Base-by-base conservation (phyloP, 768 basidiomycete genomes). In the Obba rivulosa region DNA sequence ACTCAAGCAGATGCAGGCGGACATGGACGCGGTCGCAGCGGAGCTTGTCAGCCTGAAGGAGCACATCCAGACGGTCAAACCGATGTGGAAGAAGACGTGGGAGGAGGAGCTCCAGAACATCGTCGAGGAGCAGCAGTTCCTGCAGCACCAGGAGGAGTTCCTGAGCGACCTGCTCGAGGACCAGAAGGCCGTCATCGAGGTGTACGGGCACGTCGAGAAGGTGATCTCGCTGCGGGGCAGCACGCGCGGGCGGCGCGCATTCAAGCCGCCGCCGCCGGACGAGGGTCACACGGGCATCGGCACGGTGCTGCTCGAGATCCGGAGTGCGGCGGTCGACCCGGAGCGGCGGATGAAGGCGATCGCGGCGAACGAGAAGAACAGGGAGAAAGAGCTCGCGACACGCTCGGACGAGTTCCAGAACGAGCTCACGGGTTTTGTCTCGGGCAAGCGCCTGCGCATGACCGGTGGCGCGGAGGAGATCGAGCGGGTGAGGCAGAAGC, bases 81-180 rank as follows among this genome's bases (percentile, higher is more conserved):
- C 95, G 37, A 91, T 90, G 79, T 99, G 95, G 95, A 90, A 94
- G 75, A 92, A 94, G 77, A 97, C 93, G 17, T 99, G 95, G 95
- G 88, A 90, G 60, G 84, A 91, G 62, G 95, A 99, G 69, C 65
- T 99, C 62, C 87, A 92, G 73, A 91, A 92, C 55, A 93, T 99
- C 48, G 87, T 97, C 49, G 93, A 96, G 64, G 95, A 99, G 65
- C 94, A 99, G 63, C 89, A 93, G 57, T 88, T 96, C 72, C 70
- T 97, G 51, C 81, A 80, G 8, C 89, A 96, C 61, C 94, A 97
- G 65, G 90, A 94, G 62, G 92, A 93, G 65, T 80, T 99, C 64
- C 72, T 95, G 49, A 73, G 72, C 42, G 95, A 99, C 61, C 72
- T 99, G 21, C 69, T 88, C 54, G 93, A 93, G 61, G 95, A 99